Evolutionary conservation across 495 filamentous ascomycete genomes (phyloP).

Genomic region (Physcia stellaris): DNA sequence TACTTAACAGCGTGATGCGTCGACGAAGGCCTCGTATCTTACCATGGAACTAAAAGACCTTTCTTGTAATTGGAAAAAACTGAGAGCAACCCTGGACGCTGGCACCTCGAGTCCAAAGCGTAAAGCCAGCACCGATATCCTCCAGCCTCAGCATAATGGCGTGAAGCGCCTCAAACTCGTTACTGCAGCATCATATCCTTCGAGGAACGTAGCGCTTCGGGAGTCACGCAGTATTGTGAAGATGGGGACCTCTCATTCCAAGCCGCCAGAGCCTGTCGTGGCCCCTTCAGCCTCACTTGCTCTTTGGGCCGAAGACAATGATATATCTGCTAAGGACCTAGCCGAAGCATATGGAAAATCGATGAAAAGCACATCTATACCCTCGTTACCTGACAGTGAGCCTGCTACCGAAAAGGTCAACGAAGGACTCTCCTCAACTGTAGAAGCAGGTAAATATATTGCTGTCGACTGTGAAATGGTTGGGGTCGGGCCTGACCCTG

Average conservation of each 20-base stretch:
- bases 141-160: slow-evolving; percentile 7
- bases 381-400: slow-evolving; percentile 1
- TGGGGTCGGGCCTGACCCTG: slow-evolving; percentile 58
- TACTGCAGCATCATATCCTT: not conserved
- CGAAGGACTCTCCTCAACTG: slow-evolving; percentile 33
- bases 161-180: slow-evolving; percentile 7
- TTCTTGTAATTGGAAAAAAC: slow-evolving; percentile 61
- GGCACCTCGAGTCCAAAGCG: slow-evolving; percentile 19
- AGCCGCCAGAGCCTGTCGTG: no score
- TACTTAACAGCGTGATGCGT: no score
- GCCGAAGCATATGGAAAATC: slow-evolving; percentile 40
- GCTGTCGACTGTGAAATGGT: slow-evolving; percentile 98
- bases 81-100: slow-evolving; percentile 50
- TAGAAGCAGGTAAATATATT: slow-evolving; percentile 68
- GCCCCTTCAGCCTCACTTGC: slow-evolving; percentile 20
- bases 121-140: slow-evolving; percentile 7
- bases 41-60: slow-evolving; percentile 32
- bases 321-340: slow-evolving; percentile 45
- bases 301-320: slow-evolving; percentile 41
- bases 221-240: not conserved
- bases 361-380: slow-evolving; percentile 5
- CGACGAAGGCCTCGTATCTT: no score
- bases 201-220: not conserved
- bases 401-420: slow-evolving; percentile 22
- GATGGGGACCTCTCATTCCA: no score